These are phyloP conservation scores for Anacardium occidentale DNA, from an alignment of 345 rosid species.

Conservation along the genomic window DNA sequence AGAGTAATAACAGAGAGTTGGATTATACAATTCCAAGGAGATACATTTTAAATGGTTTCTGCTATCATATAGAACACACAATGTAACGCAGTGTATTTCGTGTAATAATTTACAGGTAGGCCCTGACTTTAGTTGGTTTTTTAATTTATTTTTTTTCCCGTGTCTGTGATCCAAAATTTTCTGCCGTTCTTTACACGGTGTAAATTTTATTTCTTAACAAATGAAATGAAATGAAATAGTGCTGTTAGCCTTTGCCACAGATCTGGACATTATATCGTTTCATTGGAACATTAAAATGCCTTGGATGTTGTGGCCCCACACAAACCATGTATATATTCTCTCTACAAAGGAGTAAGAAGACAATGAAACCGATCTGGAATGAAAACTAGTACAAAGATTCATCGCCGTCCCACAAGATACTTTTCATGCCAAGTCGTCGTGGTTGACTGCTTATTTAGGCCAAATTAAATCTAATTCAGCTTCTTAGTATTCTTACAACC, in stretches of 20 bases:
- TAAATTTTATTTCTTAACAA: neutral
- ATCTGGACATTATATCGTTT: neutral
- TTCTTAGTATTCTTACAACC: slow-evolving; percentile 11
- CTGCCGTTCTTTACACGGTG: too few relatives aligned
- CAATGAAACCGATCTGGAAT: too few relatives aligned
- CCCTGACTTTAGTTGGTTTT: neutral
- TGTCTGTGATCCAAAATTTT: neutral
- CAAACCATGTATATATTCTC: too few relatives aligned
- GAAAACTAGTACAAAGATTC: too few relatives aligned
- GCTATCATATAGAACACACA: neutral
- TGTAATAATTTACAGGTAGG: neutral
- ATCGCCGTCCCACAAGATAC: too few relatives aligned
- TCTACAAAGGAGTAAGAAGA: too few relatives aligned
- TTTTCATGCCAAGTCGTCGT: neutral
- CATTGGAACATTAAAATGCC: too few relatives aligned
- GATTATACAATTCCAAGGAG: too few relatives aligned
- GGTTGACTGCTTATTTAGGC: neutral
- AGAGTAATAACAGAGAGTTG: neutral
- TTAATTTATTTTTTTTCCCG: neutral
- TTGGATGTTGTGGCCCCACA: too few relatives aligned
- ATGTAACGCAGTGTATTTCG: neutral
- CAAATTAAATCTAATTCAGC: slow-evolving; percentile 16
- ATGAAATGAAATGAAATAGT: neutral
- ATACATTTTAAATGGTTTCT: neutral
- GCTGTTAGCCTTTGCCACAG: neutral